Evolutionary conservation across 495 filamentous ascomycete species (phyloP).

Genomic region (Talaromyces adpressus): DNA sequence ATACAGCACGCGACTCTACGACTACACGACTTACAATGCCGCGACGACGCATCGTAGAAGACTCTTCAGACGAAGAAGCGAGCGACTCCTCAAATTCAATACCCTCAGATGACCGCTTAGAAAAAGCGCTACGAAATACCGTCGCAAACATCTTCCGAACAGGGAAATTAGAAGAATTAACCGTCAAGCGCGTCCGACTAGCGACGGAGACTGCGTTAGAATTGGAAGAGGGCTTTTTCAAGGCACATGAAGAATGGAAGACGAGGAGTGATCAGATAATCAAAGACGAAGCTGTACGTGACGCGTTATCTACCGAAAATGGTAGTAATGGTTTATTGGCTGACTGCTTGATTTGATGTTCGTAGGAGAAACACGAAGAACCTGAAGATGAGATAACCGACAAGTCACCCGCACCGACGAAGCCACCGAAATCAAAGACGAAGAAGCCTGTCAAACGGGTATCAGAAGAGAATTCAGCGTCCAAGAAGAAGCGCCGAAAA

Average conservation of each 20-base stretch:
- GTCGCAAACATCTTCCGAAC: conserved; percentile 51
- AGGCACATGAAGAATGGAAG: conserved; percentile 61
- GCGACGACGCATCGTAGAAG: conserved; percentile 25
- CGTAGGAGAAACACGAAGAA: conserved; percentile 26
- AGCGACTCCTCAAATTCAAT: conserved; percentile 11
- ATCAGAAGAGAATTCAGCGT: conserved; percentile 17
- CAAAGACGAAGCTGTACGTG: conserved; percentile 59
- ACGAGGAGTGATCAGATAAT: conserved; percentile 70
- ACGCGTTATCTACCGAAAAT: background rate
- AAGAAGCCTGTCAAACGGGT: conserved; percentile 5
- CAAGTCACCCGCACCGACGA: background rate
- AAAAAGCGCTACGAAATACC: conserved; percentile 50
- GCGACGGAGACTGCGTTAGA: conserved; percentile 57
- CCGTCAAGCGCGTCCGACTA: conserved; percentile 67
- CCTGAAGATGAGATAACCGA: conserved; percentile 6
- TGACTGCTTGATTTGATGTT: conserved; percentile 1
- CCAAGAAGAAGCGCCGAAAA: conserved; percentile 14
- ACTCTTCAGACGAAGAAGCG: conserved; percentile 28
- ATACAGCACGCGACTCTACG: background rate
- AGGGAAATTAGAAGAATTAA: conserved; percentile 57
- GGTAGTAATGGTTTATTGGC: background rate
- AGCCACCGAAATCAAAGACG: conserved; percentile 25
- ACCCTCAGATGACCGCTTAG: conserved; percentile 33
- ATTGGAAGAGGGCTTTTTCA: conserved; percentile 66
- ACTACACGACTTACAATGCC: conserved; percentile 19